Conservation (phyloP, 371 early-diverging fungal genomes). For the Mucor velutinosus region DNA sequence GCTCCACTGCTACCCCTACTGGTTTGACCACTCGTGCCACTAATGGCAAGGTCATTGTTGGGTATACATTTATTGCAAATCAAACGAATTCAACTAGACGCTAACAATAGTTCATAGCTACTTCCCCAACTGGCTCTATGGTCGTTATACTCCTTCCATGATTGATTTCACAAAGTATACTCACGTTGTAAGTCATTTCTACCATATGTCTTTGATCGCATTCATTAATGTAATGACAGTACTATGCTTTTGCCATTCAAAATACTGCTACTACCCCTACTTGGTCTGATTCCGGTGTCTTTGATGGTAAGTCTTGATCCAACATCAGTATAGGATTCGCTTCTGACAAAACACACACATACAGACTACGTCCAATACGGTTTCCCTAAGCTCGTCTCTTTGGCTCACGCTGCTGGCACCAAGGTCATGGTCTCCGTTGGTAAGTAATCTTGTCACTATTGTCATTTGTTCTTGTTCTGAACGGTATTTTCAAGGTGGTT, state of each 20-base stretch:
- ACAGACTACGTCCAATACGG: slow-evolving; percentile 23
- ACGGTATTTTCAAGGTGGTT: slow-evolving; percentile 56
- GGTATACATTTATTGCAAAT: slow-evolving; percentile 9
- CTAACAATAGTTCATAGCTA: slow-evolving; percentile 16
- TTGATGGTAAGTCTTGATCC: slow-evolving; percentile 20
- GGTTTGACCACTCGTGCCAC: slow-evolving; percentile 14
- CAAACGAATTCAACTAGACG: neutral
- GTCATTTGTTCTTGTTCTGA: too few species aligned
- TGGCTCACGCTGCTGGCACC: slow-evolving; percentile 54
- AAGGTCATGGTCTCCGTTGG: slow-evolving; percentile 59
- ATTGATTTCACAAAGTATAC: slow-evolving; percentile 58
- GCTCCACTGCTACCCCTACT: slow-evolving; percentile 12
- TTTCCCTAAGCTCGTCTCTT: slow-evolving; percentile 31
- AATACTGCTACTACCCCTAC: slow-evolving; percentile 32
- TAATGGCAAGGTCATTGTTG: slow-evolving; percentile 24
- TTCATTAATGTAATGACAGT: slow-evolving; percentile 2
- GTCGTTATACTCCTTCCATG: slow-evolving; percentile 30
- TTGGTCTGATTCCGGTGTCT: slow-evolving; percentile 29
- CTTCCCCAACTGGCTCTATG: slow-evolving; percentile 43
- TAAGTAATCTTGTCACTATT: too few species aligned
- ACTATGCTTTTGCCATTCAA: slow-evolving; percentile 55
- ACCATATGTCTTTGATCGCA: slow-evolving; percentile 15
- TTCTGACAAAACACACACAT: neutral
- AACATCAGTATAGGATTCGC: neutral
- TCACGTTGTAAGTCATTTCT: slow-evolving; percentile 40